Base-by-base conservation (phyloP, 2,329 filamentous ascomycete genomes). In the Fusarium temperatum region DNA sequence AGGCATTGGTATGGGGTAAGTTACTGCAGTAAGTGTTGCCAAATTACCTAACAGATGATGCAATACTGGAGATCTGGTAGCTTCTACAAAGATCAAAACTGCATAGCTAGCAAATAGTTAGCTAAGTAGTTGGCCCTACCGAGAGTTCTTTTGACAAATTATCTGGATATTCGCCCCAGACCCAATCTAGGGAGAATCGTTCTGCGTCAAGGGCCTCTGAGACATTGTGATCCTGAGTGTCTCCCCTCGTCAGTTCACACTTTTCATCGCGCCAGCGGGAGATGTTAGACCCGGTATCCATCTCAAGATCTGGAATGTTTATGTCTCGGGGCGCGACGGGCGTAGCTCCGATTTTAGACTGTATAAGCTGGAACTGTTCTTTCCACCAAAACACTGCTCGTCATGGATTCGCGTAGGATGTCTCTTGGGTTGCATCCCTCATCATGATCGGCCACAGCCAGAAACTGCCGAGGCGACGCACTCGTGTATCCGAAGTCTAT, bases 351-450 rank as follows among this genome's bases (percentile, higher is more conserved):
- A n/a, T 35, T 8, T 17, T 8, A 8, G 4, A 5, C 14, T 17
- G 14, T 4, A 0, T 2, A 30, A 12, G 1, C 0, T 30, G 4
- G n/a, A 17, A n/a, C 3, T 11, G 20, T 1, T 6, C 6, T 30
- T 17, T n/a, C 10, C 2, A 30, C 6, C 6, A 5, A 26, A 26
- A 2, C 14, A 12, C 3, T 22, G 7, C 20, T 30, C 14, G 20
- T 30, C 18, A 47, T 30, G 26, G 5, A 48, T 22, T n/a, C 5
- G 4, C 10, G 10, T 2, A 48, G 4, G 7, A n/a, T 12, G 14
- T n/a, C 14, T 48, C 10, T 5, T n/a, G 14, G 22, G 45, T 4
- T 30, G 20, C 0, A 4, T 22, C 4, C 1, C 13, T 47, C 18
- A 0, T 3, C 10, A 6, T 3, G 6, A 28, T 47, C 12, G 6